Conservation (phyloP, 78 protist genomes). For the Bigelowiella natans region DNA sequence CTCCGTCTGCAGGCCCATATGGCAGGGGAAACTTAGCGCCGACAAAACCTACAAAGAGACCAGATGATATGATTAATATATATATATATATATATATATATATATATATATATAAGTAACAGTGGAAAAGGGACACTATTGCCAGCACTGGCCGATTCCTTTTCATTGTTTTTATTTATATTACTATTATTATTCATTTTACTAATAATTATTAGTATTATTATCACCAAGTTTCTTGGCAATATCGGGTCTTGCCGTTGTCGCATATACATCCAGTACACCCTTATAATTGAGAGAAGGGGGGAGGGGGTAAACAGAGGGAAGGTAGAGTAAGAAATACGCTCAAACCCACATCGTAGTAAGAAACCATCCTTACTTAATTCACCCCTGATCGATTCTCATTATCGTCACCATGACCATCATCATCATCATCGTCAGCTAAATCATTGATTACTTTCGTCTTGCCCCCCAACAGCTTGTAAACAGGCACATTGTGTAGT, state of each 20-base stretch:
- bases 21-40: slow-evolving; percentile 55
- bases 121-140: too few relatives aligned
- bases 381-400: too few relatives aligned
- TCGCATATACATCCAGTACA: slow-evolving; percentile 48
- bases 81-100: neutral
- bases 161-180: neutral
- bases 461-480: slow-evolving; percentile 41
- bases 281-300: neutral
- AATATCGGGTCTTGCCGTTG: slow-evolving; percentile 29
- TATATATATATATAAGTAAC: neutral
- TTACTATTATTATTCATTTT: too few relatives aligned
- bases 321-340: too few relatives aligned
- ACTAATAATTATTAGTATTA: neutral
- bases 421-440: too few relatives aligned
- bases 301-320: too few relatives aligned
- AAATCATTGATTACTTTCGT: too few relatives aligned
- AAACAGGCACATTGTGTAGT: slow-evolving; percentile 42
- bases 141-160: too few relatives aligned
- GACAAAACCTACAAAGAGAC: slow-evolving; percentile 28
- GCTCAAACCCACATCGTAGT: too few relatives aligned
- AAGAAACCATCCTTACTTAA: too few relatives aligned
- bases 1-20: slow-evolving; percentile 44
- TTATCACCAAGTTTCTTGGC: slow-evolving; percentile 20
- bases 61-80: too few relatives aligned
- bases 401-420: too few relatives aligned